Base-by-base conservation (phyloP, 2,329 filamentous ascomycete genomes). In the Colletotrichum caudatum region DNA sequence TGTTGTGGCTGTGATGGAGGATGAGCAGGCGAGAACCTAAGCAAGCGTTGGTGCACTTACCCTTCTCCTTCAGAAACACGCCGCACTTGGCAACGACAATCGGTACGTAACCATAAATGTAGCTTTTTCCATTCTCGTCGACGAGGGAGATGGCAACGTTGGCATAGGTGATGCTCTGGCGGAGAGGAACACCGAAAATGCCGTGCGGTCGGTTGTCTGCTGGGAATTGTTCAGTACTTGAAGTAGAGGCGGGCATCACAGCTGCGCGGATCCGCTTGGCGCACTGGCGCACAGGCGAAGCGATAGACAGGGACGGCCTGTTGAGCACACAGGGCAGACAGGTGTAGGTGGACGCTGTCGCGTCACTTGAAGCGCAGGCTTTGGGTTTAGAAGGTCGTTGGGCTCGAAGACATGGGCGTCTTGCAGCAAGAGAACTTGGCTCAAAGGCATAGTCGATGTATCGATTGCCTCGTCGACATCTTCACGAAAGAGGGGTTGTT, bases 21-120 rank as follows among this genome's bases (percentile, higher is more conserved):
- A 72, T 78, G 66, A 80, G 76, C 69, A 70, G 57, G 26, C 44
- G 8, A 16, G 26, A 23, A n/a, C 3, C 16, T 54, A n/a, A 8
- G 46, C 18, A 14, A 33, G 57, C 41, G 46, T 35, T 58, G 51
- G 62, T 56, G 39, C 46, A 83, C 89, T 75, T 82, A 98, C 96
- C 96, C 89, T 97, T 98, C 81, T 99, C 96, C 82, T 99, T 99
- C 75, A 99, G 81, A 76, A 95, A 99, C 5, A 99, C 95, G 74
- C 96, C 96, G 80, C 96, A 98, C 82, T 99, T 99, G 46, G 96
- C 96, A 65, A 99, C 95, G 54, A 99, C 95, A 75, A 99, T 98
- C 23, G 96, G 96, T 9, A 99, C 95, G 78, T 98, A 98, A 78
- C 96, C 96, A 81, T 98, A 99, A 65, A 98, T 98, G 81, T 97